A percentile compares a stretch with the other conserved stretches of the same genome.
Conservation (phyloP, 192 early-diverging fungal genomes). For the Funneliformis mosseae region DNA sequence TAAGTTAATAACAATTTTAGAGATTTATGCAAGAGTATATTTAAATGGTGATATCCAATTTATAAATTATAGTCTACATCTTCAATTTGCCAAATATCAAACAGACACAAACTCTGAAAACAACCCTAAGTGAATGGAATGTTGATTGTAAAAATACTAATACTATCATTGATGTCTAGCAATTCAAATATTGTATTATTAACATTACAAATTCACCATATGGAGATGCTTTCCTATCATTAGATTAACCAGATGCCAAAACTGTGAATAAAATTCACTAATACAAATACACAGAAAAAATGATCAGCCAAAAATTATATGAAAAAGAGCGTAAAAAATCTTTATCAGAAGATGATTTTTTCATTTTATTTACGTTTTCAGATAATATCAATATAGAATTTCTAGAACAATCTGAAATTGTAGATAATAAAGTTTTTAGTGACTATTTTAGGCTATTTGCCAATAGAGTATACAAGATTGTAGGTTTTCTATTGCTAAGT, state of each 20-base stretch:
- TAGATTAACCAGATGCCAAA: background rate
- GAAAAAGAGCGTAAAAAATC: constrained; percentile 33
- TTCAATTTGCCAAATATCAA: constrained; percentile 16
- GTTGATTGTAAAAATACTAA: constrained; percentile 21
- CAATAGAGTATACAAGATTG: constrained; percentile 33
- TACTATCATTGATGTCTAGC: background rate
- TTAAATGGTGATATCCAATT: constrained; percentile 17
- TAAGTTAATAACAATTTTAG: constrained; percentile 25
- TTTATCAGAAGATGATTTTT: constrained; percentile 39
- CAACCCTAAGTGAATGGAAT: background rate
- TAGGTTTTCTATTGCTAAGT: background rate
- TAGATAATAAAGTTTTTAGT: constrained; percentile 36
- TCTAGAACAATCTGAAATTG: constrained; percentile 39
- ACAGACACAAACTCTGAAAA: constrained; percentile 32
- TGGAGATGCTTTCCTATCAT: constrained; percentile 35
- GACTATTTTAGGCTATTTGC: constrained; percentile 41
- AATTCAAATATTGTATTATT: constrained; percentile 26
- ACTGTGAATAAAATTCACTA: constrained; percentile 39
- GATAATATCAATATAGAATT: constrained; percentile 29
- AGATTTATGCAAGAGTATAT: constrained; percentile 24
- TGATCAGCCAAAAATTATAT: constrained; percentile 19
- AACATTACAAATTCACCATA: background rate
- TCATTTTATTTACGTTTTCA: constrained; percentile 37
- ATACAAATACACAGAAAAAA: constrained; percentile 31
- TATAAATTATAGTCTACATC: constrained; percentile 16